phyloP scores from a whole-genome alignment of 768 basidiomycete species.

The Dentipellis fragilis region DNA sequence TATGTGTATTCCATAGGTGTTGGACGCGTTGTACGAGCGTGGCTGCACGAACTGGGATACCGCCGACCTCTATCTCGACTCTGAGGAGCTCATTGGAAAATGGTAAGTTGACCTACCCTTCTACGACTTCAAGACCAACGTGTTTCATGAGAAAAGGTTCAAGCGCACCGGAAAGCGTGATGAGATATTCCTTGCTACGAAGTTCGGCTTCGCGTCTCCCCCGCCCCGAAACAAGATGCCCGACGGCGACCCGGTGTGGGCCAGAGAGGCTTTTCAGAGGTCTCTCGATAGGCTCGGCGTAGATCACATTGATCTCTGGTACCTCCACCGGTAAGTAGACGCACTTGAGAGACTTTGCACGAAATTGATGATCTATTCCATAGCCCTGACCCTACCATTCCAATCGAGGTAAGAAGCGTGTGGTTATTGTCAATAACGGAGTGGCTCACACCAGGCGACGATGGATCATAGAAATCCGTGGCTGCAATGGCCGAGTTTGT shows the following conservation, averaged over 20 bases:
- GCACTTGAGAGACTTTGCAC: background rate
- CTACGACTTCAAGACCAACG: background rate
- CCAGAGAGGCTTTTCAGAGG: conserved; percentile 16
- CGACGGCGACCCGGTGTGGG: conserved; percentile 20
- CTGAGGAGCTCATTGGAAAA: conserved; percentile 37
- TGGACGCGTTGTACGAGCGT: conserved; percentile 29
- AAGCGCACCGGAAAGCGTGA: conserved; percentile 42
- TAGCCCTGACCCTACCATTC: conserved; percentile 8
- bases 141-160: conserved; percentile 31
- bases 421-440: background rate
- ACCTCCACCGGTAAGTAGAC: conserved; percentile 19
- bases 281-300: conserved; percentile 19
- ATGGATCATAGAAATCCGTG: conserved; percentile 1
- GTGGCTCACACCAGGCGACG: background rate
- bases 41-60: conserved; percentile 42
- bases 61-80: conserved; percentile 29
- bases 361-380: background rate
- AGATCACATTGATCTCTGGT: conserved; percentile 24
- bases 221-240: conserved; percentile 7
- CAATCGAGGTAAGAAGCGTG: conserved; percentile 6
- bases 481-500: conserved; percentile 14
- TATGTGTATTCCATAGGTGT: conserved; percentile 19
- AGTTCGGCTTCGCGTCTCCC: conserved; percentile 21
- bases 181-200: conserved; percentile 36
- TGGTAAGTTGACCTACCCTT: conserved; percentile 20